phyloP scores from a whole-genome alignment of 257 asterid species.

The Salvia splendens region DNA sequence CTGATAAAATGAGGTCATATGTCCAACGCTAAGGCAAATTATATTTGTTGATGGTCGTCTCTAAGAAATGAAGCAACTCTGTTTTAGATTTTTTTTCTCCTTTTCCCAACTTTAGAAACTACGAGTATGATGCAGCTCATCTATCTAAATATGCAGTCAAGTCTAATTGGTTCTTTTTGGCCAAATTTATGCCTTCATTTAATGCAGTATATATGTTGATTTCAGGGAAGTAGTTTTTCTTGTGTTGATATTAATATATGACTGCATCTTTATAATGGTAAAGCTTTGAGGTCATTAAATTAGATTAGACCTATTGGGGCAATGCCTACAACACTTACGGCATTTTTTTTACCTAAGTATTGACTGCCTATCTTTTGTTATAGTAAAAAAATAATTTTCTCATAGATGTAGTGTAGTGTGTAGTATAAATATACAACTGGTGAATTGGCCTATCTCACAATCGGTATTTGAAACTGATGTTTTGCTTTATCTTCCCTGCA shows the following conservation, averaged over 20 bases:
- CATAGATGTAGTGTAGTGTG: background rate
- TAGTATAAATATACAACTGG: background rate
- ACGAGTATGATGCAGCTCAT: too few species aligned
- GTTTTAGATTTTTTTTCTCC: background rate
- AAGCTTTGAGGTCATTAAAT: background rate
- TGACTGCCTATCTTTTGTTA: background rate
- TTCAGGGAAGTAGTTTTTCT: too few species aligned
- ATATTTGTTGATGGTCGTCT: background rate
- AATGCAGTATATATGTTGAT: too few species aligned
- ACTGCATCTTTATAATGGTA: background rate
- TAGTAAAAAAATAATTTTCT: background rate
- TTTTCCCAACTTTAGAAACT: background rate
- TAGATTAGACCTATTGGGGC: background rate
- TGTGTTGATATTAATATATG: background rate
- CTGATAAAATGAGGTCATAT: too few species aligned
- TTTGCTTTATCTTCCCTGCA: conserved; percentile 38
- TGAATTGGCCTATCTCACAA: conserved; percentile 8
- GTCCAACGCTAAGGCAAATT: background rate
- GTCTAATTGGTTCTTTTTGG: background rate
- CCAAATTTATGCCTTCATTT: too few species aligned
- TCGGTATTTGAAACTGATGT: conserved; percentile 14
- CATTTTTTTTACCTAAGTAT: background rate
- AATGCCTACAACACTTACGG: background rate
- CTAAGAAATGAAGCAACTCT: background rate
- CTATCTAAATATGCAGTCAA: background rate